Evolutionary conservation across 176 grass and related monocot species (phyloP), one percentile per base, ranked within the genome.

Genomic region (Alopecurus myosuroides): DNA sequence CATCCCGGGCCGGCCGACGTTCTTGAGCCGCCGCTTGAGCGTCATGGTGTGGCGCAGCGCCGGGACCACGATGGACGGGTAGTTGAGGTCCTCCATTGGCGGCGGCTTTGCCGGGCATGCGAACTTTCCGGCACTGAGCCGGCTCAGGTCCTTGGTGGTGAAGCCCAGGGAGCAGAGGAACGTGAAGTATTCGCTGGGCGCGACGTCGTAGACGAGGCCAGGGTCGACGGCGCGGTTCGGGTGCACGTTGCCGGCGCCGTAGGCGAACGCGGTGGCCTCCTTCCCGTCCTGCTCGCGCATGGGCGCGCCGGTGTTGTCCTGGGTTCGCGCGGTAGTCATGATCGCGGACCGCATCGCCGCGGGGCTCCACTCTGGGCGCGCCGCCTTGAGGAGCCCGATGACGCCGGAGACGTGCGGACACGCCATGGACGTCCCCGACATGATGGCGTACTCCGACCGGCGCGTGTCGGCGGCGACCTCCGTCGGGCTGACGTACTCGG

Each of bases 371-470:
- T 76, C 81, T 1, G 94, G 92, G 23, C 80, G 88, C 36, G 84
- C 90, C 7, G 81, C 86, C 78, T 74, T 91, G 58, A 97, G 86
- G 30, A 88, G 84, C 0, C 44, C 94, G 0, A 78, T 69, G 20
- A 97, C 81, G 57, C 94, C 92, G 31, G 91, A 80, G 26, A 89
- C 42, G 46, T 97, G 94, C 6, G 92, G 94, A 77, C 92, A 90
- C 34, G 94, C 50, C 94, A 94, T 97, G 74, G 94, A 97, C 7
- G 94, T 92, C 25, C 92, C 90, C 15, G 89, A 94, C 20, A 94
- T 42, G 82, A 94, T 77, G 5, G 85, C 89, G 83, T 87, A 97
- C 65, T 85, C 88, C n/a, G 76, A 90, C 11, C 62, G 72, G 7
- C 85, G 90, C 20, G 22, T 29, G 80, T 83, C 90, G 29, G 12